These are phyloP conservation scores for Alternaria viburni DNA, from an alignment of 2,329 filamentous ascomycete species.

Conservation along the genomic window DNA sequence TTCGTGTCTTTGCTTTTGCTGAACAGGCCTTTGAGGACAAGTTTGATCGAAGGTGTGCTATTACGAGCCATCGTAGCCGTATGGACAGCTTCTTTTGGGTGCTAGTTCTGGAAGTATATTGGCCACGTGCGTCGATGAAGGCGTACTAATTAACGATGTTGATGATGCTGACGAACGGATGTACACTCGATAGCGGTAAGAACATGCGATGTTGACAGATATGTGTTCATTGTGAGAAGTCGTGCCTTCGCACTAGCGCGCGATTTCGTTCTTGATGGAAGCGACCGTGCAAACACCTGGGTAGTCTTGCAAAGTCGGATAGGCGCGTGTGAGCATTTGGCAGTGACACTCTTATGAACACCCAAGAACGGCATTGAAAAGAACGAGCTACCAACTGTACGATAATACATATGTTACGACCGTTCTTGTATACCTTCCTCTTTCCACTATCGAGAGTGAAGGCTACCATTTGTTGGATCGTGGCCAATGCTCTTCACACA, in stretches of 20 bases:
- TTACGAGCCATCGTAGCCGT: not conserved
- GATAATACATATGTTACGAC: not conserved
- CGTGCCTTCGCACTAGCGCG: not conserved
- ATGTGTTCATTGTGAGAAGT: not conserved
- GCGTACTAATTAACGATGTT: not conserved
- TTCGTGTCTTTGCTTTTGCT: not conserved
- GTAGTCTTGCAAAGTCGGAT: not conserved
- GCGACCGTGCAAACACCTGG: not conserved
- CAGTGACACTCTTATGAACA: not conserved
- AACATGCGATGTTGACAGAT: not conserved
- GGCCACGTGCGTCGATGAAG: not conserved
- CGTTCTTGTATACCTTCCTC: not conserved
- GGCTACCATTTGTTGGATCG: not conserved
- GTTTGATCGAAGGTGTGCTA: not conserved
- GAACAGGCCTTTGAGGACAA: not conserved
- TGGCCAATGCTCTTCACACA: not conserved
- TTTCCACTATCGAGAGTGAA: not conserved
- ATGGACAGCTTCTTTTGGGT: not conserved
- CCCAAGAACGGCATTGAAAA: not conserved
- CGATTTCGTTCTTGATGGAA: not conserved
- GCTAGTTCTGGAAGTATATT: not conserved
- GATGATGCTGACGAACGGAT: not conserved
- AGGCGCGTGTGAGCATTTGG: not conserved
- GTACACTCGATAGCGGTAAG: not conserved
- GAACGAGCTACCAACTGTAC: not conserved